Percentiles rank a stretch among this genome's conserved stretches.
Evolutionary conservation across 257 asterid genomes (phyloP).

Genomic region (Jaltomata sinuosa): DNA sequence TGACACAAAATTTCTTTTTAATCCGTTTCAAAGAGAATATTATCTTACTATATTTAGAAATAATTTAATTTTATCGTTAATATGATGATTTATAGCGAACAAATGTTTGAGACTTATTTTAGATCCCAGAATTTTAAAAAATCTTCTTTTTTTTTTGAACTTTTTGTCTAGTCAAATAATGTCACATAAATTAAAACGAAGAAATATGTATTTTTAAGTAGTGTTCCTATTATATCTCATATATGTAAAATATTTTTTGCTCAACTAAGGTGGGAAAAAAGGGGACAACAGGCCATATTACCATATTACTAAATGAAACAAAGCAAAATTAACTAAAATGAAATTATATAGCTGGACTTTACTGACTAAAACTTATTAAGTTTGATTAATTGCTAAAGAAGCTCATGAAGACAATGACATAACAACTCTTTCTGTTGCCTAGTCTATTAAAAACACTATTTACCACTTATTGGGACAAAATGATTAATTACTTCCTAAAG

Average conservation of each 20-base stretch:
- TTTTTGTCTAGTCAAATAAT: too few relatives aligned
- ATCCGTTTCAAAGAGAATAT: too few relatives aligned
- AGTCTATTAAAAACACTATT: background rate
- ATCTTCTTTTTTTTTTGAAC: too few relatives aligned
- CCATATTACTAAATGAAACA: background rate
- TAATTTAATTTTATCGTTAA: too few relatives aligned
- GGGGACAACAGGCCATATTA: background rate
- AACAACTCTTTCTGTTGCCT: background rate
- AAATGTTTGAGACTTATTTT: too few relatives aligned
- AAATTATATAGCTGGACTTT: background rate
- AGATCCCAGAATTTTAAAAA: too few relatives aligned
- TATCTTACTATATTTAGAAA: too few relatives aligned
- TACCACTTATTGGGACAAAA: background rate
- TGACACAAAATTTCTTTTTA: too few relatives aligned
- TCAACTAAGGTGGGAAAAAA: background rate
- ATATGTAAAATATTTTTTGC: background rate
- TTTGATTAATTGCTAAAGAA: background rate
- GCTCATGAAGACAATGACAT: background rate
- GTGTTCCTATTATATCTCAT: background rate
- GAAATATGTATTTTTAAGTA: too few relatives aligned
- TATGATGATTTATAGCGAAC: too few relatives aligned
- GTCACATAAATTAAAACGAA: too few relatives aligned
- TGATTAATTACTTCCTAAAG: background rate
- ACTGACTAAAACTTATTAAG: background rate
- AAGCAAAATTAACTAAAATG: background rate